These are phyloP conservation scores for Knoxdaviesia proteae DNA, from an alignment of 2,329 filamentous ascomycete species.

Conservation along the genomic window DNA sequence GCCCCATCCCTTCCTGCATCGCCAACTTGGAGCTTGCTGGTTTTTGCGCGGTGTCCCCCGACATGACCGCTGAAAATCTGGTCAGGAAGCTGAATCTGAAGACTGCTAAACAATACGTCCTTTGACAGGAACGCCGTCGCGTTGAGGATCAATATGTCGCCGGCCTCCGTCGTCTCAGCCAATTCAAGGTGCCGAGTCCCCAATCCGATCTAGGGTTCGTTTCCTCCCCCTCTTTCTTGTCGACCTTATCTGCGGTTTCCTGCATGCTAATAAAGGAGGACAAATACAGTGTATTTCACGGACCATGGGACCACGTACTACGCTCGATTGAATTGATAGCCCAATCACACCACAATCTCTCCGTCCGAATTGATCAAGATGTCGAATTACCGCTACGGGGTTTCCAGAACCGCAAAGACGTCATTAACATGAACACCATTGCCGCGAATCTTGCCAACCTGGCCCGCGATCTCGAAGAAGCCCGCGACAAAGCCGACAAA, in stretches of 20 bases:
- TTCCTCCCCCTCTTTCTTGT: background rate
- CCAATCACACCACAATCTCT: constrained; percentile 61
- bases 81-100: too few species aligned
- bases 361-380: constrained; percentile 66
- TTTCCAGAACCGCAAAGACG: constrained; percentile 55
- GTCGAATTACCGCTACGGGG: constrained; percentile 67
- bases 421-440: constrained; percentile 62
- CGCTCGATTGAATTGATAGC: constrained; percentile 63
- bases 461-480: constrained; percentile 67
- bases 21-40: background rate
- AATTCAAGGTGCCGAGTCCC: constrained; percentile 52
- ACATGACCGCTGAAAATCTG: too few species aligned
- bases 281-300: constrained; percentile 55
- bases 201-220: constrained; percentile 71
- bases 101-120: too few species aligned
- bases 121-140: constrained; percentile 62
- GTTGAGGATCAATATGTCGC: constrained; percentile 80
- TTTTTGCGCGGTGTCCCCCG: too few species aligned
- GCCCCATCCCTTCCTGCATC: background rate
- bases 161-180: constrained; percentile 60
- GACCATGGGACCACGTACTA: constrained; percentile 76
- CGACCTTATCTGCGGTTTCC: too few species aligned
- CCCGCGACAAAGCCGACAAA: constrained; percentile 72
- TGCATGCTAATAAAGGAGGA: background rate
- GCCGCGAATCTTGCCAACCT: constrained; percentile 61